Evolutionary conservation across 2,329 filamentous ascomycete genomes (phyloP).

Genomic region (Claviceps lovelessii): DNA sequence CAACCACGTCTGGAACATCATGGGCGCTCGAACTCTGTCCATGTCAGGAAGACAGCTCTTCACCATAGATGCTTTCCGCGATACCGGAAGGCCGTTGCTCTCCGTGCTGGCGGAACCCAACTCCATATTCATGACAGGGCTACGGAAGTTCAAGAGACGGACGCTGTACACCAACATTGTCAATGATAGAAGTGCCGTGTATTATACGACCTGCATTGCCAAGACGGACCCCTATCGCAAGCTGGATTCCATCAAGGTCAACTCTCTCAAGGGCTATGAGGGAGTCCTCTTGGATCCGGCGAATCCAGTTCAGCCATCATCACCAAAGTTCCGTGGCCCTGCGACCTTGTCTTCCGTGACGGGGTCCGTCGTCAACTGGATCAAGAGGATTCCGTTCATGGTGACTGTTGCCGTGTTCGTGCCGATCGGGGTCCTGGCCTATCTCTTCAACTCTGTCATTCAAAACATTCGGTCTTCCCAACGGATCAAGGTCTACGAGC

Average conservation of each 20-base stretch:
- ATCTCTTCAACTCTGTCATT: constrained; percentile 59
- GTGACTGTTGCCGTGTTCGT: constrained; percentile 55
- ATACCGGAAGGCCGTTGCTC: constrained; percentile 67
- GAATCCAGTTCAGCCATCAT: constrained; percentile 41
- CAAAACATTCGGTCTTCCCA: constrained; percentile 63
- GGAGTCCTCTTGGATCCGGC: constrained; percentile 59
- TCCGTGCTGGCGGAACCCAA: constrained; percentile 68
- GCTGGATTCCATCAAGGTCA: constrained; percentile 51
- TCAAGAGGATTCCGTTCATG: constrained; percentile 47
- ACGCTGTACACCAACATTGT: constrained; percentile 74
- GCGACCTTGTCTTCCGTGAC: constrained; percentile 20
- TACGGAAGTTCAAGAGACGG: constrained; percentile 61
- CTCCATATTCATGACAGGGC: constrained; percentile 71
- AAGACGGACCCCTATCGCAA: constrained; percentile 65
- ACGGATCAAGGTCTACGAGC: constrained; percentile 63
- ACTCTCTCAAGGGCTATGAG: constrained; percentile 60
- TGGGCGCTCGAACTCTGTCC: constrained; percentile 69
- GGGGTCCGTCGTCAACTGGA: constrained; percentile 17
- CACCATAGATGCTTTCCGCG: constrained; percentile 69
- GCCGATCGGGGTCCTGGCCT: constrained; percentile 56
- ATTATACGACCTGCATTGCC: constrained; percentile 69
- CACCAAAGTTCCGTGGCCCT: constrained; percentile 18
- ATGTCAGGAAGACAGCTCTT: constrained; percentile 80
- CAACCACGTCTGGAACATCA: constrained; percentile 62
- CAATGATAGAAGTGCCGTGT: constrained; percentile 70